Percentiles rank a stretch among this genome's conserved stretches.
These are phyloP conservation scores for Raphanus raphanistrum DNA, from an alignment of 345 rosid genomes.

Conservation along the genomic window DNA sequence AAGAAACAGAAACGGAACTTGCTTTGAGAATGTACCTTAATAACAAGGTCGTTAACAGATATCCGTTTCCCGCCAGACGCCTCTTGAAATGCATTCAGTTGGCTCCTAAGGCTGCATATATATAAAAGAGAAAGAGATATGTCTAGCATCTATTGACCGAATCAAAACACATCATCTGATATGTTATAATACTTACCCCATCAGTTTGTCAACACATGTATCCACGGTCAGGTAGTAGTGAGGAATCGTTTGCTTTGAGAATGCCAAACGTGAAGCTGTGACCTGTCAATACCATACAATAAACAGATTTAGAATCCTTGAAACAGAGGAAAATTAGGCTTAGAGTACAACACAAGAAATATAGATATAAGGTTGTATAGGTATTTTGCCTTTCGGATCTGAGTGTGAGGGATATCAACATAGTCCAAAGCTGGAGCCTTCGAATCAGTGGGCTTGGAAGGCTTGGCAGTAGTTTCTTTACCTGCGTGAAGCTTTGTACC, in stretches of 20 bases:
- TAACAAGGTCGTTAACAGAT: conserved; percentile 92
- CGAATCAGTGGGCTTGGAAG: conserved; percentile 49
- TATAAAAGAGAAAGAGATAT: conserved; percentile 15
- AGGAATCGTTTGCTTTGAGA: conserved; percentile 96
- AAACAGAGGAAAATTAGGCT: too few relatives aligned
- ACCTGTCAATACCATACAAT: conserved; percentile 52
- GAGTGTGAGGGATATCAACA: conserved; percentile 84
- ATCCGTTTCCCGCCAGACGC: conserved; percentile 89
- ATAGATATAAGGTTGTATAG: not conserved
- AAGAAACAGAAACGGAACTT: not conserved
- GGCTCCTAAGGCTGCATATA: conserved; percentile 65
- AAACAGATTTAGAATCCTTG: not conserved
- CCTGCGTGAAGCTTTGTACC: conserved; percentile 63
- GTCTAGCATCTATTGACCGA: not conserved
- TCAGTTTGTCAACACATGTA: conserved; percentile 87
- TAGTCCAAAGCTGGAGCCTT: conserved; percentile 66
- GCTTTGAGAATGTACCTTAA: conserved; percentile 62
- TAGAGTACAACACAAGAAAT: not conserved
- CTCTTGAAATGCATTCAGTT: conserved; percentile 82
- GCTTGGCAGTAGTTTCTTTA: conserved; percentile 59
- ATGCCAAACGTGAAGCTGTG: conserved; percentile 85
- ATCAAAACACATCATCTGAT: conserved; percentile 7
- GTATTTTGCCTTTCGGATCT: conserved; percentile 77
- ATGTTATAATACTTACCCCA: conserved; percentile 54
- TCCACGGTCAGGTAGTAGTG: conserved; percentile 94